Evolutionary conservation across 2,329 filamentous ascomycete species (phyloP).

Genomic region (Neurospora sp.): DNA sequence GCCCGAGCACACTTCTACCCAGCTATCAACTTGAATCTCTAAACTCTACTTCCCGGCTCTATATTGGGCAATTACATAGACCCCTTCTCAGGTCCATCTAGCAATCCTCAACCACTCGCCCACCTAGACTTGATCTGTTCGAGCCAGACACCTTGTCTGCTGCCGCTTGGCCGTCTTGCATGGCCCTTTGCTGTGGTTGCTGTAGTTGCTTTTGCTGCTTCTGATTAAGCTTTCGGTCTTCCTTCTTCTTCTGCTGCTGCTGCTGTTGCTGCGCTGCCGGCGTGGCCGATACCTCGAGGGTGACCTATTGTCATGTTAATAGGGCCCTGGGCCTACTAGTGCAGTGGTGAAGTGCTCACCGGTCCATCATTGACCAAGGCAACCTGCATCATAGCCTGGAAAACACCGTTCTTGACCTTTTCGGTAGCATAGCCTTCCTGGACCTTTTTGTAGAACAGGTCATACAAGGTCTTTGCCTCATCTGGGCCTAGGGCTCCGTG

Average conservation of each 20-base stretch:
- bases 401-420: constrained; percentile 86
- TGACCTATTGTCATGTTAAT: constrained; percentile 24
- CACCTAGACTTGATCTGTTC: not conserved
- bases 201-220: not conserved
- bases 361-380: constrained; percentile 79
- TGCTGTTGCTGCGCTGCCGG: constrained; percentile 8
- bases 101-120: not conserved
- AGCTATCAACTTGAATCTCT: not conserved
- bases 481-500: constrained; percentile 74
- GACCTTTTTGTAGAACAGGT: constrained; percentile 71
- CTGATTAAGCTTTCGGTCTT: not conserved
- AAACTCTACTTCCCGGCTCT: not conserved
- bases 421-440: constrained; percentile 60
- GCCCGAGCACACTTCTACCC: not conserved
- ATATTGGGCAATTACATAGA: not conserved
- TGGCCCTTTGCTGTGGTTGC: not conserved
- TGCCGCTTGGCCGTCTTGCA: not conserved
- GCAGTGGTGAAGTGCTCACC: constrained; percentile 28
- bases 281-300: constrained; percentile 24
- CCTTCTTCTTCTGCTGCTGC: constrained; percentile 2
- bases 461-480: constrained; percentile 72
- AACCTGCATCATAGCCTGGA: constrained; percentile 99
- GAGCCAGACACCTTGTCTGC: not conserved
- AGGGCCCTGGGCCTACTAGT: constrained; percentile 1
- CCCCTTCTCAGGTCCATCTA: not conserved